Base-by-base conservation (phyloP, 2,329 filamentous ascomycete species). In the Neonectria ditissima region DNA sequence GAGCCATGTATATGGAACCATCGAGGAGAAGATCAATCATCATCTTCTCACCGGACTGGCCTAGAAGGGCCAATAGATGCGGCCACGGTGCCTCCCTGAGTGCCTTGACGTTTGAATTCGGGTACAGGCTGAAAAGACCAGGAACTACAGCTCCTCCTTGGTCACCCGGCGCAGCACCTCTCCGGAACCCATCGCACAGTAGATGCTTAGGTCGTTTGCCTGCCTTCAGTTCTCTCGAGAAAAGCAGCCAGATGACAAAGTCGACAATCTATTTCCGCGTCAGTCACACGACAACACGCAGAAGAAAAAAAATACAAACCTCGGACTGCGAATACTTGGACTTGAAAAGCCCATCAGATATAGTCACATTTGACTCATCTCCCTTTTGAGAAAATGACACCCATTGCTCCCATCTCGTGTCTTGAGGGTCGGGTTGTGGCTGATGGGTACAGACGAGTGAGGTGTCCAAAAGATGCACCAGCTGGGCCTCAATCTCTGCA, bases 171-270 rank as follows among this genome's bases (percentile, higher is more conserved):
- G 69, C 74, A 34, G 69, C 69, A 26, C 79, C 75, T 69, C 84
- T 87, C 71, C 91, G 88, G 71, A 90, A 97, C 24, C 95, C 95
- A 81, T 97, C 91, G 70, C 93, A 94, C 5, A 99, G 85, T 5
- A 97, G 73, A 79, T 97, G 92, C 54, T 87, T 86, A 2, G 91
- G 90, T 73, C 85, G 87, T 53, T 66, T 37, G 10, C 68, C 82
- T 77, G 62, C 78, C 79, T 28, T 75, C 32, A 83, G 80, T 16
- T 82, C 79, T 69, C 86, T 84, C 13, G 86, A 87, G 77, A 97
- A 97, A 2, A 97, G 81, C 10, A 87, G 83, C 88, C 91, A 94
- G 44, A 97, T 87, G 28, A 87, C 86, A 76, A 92, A 93, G 73
- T 94, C 91, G 45, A 95, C 84, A 69, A 95, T 86, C 91, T 94